A percentile compares a stretch with the other conserved stretches of the same genome.
phyloP scores from a whole-genome alignment of 2,329 filamentous ascomycete species.

The Podosphaera aphanis region DNA sequence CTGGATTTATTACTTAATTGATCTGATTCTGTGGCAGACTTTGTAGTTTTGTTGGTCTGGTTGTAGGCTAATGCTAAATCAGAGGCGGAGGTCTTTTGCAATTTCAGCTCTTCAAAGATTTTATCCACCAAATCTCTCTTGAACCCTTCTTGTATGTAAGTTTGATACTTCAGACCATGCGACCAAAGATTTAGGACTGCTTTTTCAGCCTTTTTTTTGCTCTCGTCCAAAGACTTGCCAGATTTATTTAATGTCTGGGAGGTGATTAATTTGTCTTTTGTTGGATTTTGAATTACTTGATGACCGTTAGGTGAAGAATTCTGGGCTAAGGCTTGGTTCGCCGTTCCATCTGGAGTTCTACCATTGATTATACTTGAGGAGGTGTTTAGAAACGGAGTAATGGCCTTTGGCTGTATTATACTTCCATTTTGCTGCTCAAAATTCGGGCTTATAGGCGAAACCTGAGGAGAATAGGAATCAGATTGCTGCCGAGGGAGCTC shows the following conservation, averaged over 20 bases:
- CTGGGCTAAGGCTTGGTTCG: background rate
- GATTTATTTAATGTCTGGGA: background rate
- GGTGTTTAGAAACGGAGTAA: background rate
- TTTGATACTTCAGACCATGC: slow-evolving; percentile 47
- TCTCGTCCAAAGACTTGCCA: slow-evolving; percentile 9
- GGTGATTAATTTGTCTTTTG: background rate
- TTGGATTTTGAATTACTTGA: background rate
- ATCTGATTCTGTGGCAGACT: background rate
- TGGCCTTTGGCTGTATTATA: background rate
- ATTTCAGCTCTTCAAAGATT: slow-evolving; percentile 45
- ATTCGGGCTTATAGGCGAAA: background rate
- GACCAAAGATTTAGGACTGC: slow-evolving; percentile 41
- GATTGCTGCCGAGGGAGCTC: slow-evolving; percentile 6
- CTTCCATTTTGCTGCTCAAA: background rate
- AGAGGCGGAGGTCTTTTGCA: slow-evolving; percentile 16
- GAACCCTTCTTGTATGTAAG: slow-evolving; percentile 52
- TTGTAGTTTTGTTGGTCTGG: background rate
- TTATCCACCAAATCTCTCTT: slow-evolving; percentile 35
- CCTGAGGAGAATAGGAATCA: slow-evolving; percentile 12
- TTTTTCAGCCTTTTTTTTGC: slow-evolving; percentile 33
- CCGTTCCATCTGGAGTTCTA: background rate
- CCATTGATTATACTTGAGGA: background rate
- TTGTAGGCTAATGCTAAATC: background rate
- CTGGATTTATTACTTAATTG: background rate
- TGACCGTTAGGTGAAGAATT: background rate